These are phyloP conservation scores for Pholiota conissans DNA, from an alignment of 768 basidiomycete genomes.

Conservation along the genomic window DNA sequence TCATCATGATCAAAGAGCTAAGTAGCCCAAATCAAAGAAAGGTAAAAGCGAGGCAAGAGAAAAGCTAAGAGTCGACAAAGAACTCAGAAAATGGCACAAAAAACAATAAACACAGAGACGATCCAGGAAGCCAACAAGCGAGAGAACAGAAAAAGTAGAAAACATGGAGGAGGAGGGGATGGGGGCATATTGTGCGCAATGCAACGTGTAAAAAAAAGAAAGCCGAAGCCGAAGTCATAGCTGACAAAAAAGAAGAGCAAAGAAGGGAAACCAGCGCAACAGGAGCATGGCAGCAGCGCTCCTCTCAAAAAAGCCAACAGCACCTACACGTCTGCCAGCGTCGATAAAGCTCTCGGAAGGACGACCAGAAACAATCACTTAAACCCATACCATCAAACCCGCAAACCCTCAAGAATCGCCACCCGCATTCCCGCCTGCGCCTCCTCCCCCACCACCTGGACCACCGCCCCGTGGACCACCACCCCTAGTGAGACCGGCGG, in stretches of 20 bases:
- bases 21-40: neutral
- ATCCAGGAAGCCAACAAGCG: neutral
- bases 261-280: neutral
- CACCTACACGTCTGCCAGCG: too few relatives aligned
- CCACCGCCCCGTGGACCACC: conserved; percentile 10
- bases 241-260: neutral
- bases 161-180: neutral
- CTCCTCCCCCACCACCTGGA: conserved; percentile 7
- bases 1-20: neutral
- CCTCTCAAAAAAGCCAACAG: too few relatives aligned
- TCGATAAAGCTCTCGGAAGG: neutral
- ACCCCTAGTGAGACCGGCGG: conserved; percentile 63
- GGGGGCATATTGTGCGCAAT: neutral
- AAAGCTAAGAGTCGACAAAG: too few relatives aligned
- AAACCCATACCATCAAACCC: neutral
- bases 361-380: neutral
- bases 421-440: neutral
- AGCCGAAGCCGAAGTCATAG: neutral
- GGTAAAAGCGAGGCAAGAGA: neutral
- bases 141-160: neutral
- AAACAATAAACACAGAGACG: neutral
- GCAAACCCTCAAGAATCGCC: neutral
- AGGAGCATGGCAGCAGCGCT: neutral
- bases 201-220: neutral
- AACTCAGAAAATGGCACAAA: neutral